Evolutionary conservation across 495 filamentous ascomycete genomes (phyloP), one percentile per base, ranked within the genome.

Genomic region (Aspergillus saccharolyticus): DNA sequence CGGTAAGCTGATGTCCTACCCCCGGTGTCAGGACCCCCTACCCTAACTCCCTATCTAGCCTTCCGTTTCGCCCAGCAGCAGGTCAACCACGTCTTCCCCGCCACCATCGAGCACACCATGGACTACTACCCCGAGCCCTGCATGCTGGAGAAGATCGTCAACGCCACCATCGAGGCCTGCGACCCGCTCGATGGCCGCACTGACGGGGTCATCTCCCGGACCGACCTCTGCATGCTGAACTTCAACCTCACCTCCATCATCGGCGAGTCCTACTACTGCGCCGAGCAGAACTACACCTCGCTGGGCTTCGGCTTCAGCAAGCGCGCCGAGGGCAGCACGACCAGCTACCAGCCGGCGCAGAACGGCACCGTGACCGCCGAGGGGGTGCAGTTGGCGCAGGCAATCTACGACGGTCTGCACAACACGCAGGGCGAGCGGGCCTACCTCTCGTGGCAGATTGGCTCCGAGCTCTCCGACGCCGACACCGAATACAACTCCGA

Each of bases 51-150:
- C 33, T 39, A 39, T 2, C 12, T 10, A 39, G 81, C 81, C 7
- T 77, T 83, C 66, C 72, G 80, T 0, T 78, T 71, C 52, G 70
- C 65, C 10, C 74, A 78, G 51, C 74, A 80, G 57, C 80, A 82
- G 63, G 73, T 79, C 21, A 65, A 78, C 49, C 80, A 82, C 56
- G 56, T 81, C 1, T 76, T 70, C 53, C 63, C 77, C 16, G 61
- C 66, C 14, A 64, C 68, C 1, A 76, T 79, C 7, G 77, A 81
- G 59, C 56, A 77, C 51, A 76, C 73, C 10, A 48, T 76, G 14
- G 69, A 70, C 54, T 81, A 83, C 65, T 81, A 70, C 63, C 78
- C 80, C 24, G 70, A 74, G 0, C 73, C 77, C 1, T 83, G 80
- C 52, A 78, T 81, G 59, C 54, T 83, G 7, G 67, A 66, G 15